These are phyloP conservation scores for Prunus padus DNA, from an alignment of 306 rosid genomes.

Conservation along the genomic window DNA sequence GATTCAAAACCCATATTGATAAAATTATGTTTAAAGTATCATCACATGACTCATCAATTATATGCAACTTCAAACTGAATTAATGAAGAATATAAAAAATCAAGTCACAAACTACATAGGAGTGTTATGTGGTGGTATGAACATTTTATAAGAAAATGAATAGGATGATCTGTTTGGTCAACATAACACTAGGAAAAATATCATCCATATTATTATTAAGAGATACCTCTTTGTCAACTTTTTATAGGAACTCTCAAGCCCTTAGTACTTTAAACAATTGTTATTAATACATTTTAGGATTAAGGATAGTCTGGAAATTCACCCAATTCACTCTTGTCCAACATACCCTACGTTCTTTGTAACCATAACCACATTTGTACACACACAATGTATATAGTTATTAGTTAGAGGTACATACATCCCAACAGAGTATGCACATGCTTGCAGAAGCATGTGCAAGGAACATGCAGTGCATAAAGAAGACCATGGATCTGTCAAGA, in stretches of 20 bases:
- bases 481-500: background rate
- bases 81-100: background rate
- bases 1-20: slow-evolving; percentile 17
- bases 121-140: too few relatives aligned
- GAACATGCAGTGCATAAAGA: background rate
- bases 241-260: background rate
- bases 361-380: background rate
- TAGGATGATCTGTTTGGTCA: background rate
- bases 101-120: background rate
- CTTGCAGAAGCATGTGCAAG: background rate
- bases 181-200: background rate
- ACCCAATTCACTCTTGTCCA: background rate
- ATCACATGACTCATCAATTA: background rate
- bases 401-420: too few relatives aligned
- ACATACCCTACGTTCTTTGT: background rate
- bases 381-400: background rate
- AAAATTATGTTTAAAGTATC: background rate
- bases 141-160: background rate
- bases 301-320: background rate
- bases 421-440: background rate
- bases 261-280: too few relatives aligned
- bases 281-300: background rate
- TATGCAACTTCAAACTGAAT: background rate
- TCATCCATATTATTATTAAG: background rate
- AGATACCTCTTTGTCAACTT: background rate